phyloP scores from a whole-genome alignment of 73 alveolate species.

The Paramecium primaurelia region DNA sequence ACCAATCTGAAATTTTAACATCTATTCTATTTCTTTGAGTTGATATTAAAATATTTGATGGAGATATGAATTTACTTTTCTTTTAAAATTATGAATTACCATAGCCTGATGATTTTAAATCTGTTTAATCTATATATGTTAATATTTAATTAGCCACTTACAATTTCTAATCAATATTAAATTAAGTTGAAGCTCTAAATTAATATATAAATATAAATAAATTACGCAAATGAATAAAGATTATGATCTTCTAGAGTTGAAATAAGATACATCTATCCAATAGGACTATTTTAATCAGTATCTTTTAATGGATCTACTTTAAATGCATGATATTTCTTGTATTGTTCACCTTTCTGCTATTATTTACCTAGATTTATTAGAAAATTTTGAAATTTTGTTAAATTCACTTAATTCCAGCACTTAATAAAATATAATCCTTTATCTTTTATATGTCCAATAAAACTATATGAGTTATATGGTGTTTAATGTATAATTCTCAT shows the following conservation, averaged over 20 bases:
- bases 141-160: neutral
- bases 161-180: neutral
- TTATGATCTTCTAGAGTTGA: neutral
- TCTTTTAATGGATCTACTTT: neutral
- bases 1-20: constrained; percentile 1
- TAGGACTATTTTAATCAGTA: neutral
- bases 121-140: neutral
- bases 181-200: neutral
- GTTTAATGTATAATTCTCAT: neutral
- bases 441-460: neutral
- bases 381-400: neutral
- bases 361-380: neutral
- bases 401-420: neutral
- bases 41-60: neutral
- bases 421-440: neutral
- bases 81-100: neutral
- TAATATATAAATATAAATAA: neutral
- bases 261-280: neutral
- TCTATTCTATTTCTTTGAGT: neutral
- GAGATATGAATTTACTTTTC: neutral
- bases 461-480: neutral
- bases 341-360: neutral
- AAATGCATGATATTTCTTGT: neutral
- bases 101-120: neutral
- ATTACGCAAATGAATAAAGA: neutral